A percentile compares a stretch with the other conserved stretches of the same genome.
Conservation (phyloP, 2,329 filamentous ascomycete genomes). For the Fusarium beomiforme region DNA sequence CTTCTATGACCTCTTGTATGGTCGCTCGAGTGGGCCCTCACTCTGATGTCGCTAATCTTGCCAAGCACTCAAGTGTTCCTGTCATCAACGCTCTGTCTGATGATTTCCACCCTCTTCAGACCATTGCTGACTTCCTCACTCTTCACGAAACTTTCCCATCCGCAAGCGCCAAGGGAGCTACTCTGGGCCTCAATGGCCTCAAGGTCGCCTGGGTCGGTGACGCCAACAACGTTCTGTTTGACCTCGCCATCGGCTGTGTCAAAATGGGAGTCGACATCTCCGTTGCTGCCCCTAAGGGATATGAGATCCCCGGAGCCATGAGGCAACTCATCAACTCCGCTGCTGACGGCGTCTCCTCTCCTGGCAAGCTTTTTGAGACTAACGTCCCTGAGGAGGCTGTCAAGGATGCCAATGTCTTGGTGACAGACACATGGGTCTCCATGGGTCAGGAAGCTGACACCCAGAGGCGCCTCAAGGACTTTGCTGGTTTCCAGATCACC, state of each 20-base stretch:
- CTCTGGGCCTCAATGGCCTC: slow-evolving; percentile 78
- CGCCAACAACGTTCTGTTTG: slow-evolving; percentile 96
- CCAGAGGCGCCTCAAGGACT: slow-evolving; percentile 79
- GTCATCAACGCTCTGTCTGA: slow-evolving; percentile 91
- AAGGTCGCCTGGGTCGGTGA: slow-evolving; percentile 98
- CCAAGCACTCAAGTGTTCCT: slow-evolving; percentile 78
- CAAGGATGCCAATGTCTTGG: slow-evolving; percentile 85
- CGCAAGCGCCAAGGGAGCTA: slow-evolving; percentile 48
- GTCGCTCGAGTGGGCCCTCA: slow-evolving; percentile 82
- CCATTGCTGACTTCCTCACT: slow-evolving; percentile 92
- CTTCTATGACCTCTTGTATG: slow-evolving; percentile 89
- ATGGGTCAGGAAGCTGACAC: slow-evolving; percentile 96
- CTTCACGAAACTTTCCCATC: slow-evolving; percentile 80
- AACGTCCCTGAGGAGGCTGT: slow-evolving; percentile 85
- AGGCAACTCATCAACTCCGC: slow-evolving; percentile 75
- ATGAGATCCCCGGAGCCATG: slow-evolving; percentile 82
- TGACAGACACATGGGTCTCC: slow-evolving; percentile 97
- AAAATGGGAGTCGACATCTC: slow-evolving; percentile 89
- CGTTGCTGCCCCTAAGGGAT: slow-evolving; percentile 87
- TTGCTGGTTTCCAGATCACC: slow-evolving; percentile 92
- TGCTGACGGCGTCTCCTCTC: slow-evolving; percentile 62
- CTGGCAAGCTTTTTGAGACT: slow-evolving; percentile 79
- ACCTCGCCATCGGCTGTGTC: slow-evolving; percentile 85
- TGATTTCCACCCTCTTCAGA: slow-evolving; percentile 93
- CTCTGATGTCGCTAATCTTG: slow-evolving; percentile 76